Conservation (phyloP, 176 grass and related monocot species). For the Rhynchospora breviuscula region DNA sequence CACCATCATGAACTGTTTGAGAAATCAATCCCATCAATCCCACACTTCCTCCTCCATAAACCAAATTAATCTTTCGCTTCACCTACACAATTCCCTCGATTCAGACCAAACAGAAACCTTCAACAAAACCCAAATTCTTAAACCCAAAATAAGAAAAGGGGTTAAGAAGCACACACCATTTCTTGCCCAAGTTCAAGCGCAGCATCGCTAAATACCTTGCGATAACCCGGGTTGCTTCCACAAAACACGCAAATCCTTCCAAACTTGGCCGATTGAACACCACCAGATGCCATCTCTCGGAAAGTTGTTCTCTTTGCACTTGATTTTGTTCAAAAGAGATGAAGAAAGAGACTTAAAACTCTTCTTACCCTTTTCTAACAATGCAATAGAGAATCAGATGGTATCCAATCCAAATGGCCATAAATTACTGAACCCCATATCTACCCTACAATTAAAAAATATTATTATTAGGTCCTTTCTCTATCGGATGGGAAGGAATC, state of each 20-base stretch:
- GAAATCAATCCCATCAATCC: conserved; percentile 96
- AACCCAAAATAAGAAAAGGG: background rate
- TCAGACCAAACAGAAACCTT: conserved; percentile 13
- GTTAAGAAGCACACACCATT: conserved; percentile 44
- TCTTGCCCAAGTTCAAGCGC: conserved; percentile 81
- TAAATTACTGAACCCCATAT: background rate
- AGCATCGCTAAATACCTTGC: conserved; percentile 67
- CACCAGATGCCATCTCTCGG: conserved; percentile 32
- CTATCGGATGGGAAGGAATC: background rate
- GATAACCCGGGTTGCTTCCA: conserved; percentile 86
- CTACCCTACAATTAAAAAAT: background rate
- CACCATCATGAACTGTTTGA: conserved; percentile 73
- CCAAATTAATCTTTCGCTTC: conserved; percentile 63
- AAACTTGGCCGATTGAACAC: conserved; percentile 44
- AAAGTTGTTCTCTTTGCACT: conserved; percentile 27
- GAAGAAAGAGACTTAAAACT: conserved; percentile 1
- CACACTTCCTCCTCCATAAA: conserved; percentile 94
- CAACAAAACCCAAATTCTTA: background rate
- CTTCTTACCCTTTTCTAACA: background rate
- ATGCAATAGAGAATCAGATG: background rate
- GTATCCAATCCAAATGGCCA: conserved; percentile 5
- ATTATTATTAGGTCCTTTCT: conserved; percentile 10
- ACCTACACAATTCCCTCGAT: conserved; percentile 37
- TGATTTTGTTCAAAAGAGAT: background rate
- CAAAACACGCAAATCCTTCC: conserved; percentile 95